phyloP scores from a whole-genome alignment of 2,329 filamentous ascomycete genomes.

The Cladorrhinum sp. region DNA sequence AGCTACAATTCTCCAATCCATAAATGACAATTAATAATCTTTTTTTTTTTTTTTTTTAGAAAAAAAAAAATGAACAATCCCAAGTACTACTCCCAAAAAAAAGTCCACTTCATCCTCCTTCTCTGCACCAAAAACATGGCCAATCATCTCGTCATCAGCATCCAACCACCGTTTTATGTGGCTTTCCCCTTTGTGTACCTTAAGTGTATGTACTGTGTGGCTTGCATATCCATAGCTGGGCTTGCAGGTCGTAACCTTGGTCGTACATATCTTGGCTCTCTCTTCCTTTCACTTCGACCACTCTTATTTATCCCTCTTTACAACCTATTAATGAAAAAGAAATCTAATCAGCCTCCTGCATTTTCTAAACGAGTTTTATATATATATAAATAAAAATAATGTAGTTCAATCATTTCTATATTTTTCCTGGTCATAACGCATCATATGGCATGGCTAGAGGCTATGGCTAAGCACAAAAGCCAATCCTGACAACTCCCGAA shows the following conservation, averaged over 20 bases:
- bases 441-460: slow-evolving; percentile 1
- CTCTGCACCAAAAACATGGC: no score
- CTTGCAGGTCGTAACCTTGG: neutral
- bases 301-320: slow-evolving; percentile 22
- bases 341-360: slow-evolving; percentile 31
- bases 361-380: no score
- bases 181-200: no score
- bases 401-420: slow-evolving; percentile 16
- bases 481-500: neutral
- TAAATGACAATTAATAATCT: no score
- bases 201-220: no score
- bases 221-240: neutral
- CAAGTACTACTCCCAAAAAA: no score
- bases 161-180: no score
- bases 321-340: slow-evolving; percentile 30
- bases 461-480: slow-evolving; percentile 2
- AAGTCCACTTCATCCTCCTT: no score
- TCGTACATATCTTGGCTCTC: neutral
- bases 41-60: no score
- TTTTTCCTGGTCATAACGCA: slow-evolving; percentile 22
- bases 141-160: no score
- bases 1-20: no score
- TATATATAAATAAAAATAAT: slow-evolving; percentile 6
- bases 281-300: neutral
- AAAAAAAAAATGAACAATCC: no score